A percentile compares a stretch with the other conserved stretches of the same genome.
These are phyloP conservation scores for Rhodosorus marinus DNA, from an alignment of 23 red algal species.

Conservation along the genomic window DNA sequence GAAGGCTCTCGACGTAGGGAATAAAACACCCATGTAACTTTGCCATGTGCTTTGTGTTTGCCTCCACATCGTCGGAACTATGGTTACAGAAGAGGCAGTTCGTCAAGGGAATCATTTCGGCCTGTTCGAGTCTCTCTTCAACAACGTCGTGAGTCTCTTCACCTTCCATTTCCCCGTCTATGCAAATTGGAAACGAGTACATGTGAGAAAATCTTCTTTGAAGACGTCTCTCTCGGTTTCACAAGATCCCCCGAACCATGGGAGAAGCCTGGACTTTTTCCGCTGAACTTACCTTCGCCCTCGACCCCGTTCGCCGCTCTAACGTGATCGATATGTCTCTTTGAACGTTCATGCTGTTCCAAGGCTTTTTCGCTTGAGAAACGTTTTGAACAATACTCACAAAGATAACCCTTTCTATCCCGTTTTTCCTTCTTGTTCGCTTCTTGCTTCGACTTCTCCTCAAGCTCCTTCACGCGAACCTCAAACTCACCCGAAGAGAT, in stretches of 20 bases:
- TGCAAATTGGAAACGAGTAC: too few species aligned
- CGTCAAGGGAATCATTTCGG: background rate
- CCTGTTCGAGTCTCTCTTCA: slow-evolving; percentile 11
- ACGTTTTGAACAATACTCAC: slow-evolving; percentile 44
- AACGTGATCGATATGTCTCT: slow-evolving; percentile 39
- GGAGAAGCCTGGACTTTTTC: background rate
- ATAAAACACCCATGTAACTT: slow-evolving; percentile 34
- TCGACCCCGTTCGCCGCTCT: background rate
- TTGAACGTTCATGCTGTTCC: slow-evolving; percentile 50
- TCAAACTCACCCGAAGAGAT: slow-evolving; percentile 27
- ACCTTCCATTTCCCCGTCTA: too few species aligned
- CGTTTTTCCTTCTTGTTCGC: background rate
- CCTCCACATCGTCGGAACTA: slow-evolving; percentile 7
- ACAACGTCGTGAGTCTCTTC: slow-evolving; percentile 10
- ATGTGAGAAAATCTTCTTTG: too few species aligned
- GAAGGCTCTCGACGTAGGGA: slow-evolving; percentile 43
- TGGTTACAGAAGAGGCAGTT: slow-evolving; percentile 53
- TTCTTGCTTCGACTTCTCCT: background rate
- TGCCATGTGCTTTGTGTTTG: slow-evolving; percentile 47
- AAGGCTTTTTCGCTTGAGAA: slow-evolving; percentile 57
- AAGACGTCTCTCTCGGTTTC: too few species aligned
- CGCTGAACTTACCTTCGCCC: background rate
- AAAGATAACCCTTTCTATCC: background rate
- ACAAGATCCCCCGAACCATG: background rate
- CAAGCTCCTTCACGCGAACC: slow-evolving; percentile 10